phyloP scores from a whole-genome alignment of 75 land plant genomes.

The Pinus tabuliformis region DNA sequence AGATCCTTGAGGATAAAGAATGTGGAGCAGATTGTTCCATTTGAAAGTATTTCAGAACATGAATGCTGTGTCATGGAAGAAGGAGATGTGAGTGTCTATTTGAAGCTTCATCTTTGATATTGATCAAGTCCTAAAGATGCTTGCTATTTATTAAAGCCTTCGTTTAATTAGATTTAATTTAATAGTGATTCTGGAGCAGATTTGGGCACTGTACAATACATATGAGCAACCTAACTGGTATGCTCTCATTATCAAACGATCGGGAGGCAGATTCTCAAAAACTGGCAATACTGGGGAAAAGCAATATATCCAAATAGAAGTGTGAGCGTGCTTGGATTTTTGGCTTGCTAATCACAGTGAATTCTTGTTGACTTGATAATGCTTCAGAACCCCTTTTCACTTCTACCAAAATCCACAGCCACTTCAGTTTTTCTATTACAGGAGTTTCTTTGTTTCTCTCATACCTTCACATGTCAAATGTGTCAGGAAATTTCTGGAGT shows the following conservation, averaged over 20 bases:
- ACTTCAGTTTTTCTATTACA: neutral
- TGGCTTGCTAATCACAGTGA: neutral
- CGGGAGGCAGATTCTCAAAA: constrained; percentile 26
- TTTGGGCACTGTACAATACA: constrained; percentile 34
- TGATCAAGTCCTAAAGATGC: neutral
- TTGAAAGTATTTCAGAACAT: neutral
- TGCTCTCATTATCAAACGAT: constrained; percentile 24
- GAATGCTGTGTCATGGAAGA: constrained; percentile 3
- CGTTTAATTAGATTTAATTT: neutral
- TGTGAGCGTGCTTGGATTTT: constrained; percentile 12
- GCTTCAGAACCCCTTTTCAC: neutral
- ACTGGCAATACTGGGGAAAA: constrained; percentile 7
- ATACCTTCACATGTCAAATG: neutral
- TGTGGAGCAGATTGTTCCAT: neutral
- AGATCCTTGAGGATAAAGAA: neutral
- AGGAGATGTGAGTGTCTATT: constrained; percentile 7
- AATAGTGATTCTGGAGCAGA: constrained; percentile 5
- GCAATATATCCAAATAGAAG: constrained; percentile 20
- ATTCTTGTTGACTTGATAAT: neutral
- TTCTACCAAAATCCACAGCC: neutral
- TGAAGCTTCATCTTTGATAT: neutral
- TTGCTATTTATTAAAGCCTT: neutral
- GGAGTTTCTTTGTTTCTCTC: neutral
- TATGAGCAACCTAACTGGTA: constrained; percentile 33
- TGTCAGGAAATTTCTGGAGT: constrained; percentile 28